Evolutionary conservation across 2,329 filamentous ascomycete species (phyloP), one percentile per base, ranked within the genome.

Genomic region (Aspergillus quadrilineatus): DNA sequence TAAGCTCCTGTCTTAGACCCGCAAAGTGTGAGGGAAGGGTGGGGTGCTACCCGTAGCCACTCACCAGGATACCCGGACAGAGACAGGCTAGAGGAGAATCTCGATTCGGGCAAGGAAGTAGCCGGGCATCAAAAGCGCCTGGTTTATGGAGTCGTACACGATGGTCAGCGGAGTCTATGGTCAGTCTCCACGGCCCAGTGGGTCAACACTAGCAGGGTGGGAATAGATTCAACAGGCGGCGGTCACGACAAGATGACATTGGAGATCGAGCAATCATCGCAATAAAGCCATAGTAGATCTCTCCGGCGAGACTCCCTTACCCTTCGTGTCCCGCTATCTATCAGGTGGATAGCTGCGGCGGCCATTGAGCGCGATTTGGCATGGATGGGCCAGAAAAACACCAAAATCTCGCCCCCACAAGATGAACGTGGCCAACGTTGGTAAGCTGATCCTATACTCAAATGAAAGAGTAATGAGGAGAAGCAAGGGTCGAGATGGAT

Each of bases 391-490:
- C 57, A 60, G 59, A 55, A 42, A 50, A 41, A 57, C 46, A 52
- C 49, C 53, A 51, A 53, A 56, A 48, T 36, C 36, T 41, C 34
- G 42, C 56, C 55, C 56, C 53, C 57, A 60, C 51, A 58, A 47
- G 55, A 37, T 46, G 53, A 59, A 50, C 50, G 54, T 57, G 48
- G 56, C 50, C 56, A 57, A 45, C 50, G 46, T 50, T 57, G 52
- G 46, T 46, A 57, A 56, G 63, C 47, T 60, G 61, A 63, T 63
- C 62, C 46, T 58, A 57, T 44, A 55, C 55, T 41, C 49, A 60
- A 62, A 56, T 55, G 57, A 57, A 55, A 58, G 60, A 49, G 58
- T 50, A 44, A 50, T 55, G 54, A 61, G 44, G 57, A 57, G 54
- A 55, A 58, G 50, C 55, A 57, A 59, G 46, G 47, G 51, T 51